A percentile compares a stretch with the other conserved stretches of the same genome.
phyloP scores from a whole-genome alignment of 192 early-diverging fungal species.

The Thamnidium elegans region DNA sequence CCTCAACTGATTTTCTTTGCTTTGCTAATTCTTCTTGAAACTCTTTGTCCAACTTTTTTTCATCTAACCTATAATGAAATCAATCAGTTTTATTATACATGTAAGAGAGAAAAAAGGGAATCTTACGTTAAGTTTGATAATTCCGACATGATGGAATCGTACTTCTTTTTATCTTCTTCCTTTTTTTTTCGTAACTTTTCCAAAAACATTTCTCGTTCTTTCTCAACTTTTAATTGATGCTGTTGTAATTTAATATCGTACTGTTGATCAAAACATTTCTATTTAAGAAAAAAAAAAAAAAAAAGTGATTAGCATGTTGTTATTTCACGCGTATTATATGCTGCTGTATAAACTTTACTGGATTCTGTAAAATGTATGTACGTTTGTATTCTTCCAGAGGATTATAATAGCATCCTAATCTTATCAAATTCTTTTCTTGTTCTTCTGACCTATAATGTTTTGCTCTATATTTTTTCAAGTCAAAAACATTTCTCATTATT shows the following conservation, averaged over 20 bases:
- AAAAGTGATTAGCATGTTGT: background rate
- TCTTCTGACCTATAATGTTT: background rate
- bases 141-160: background rate
- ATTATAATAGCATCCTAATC: background rate
- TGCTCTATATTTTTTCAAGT: background rate
- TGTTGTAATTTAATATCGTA: constrained; percentile 3
- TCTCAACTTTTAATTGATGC: background rate
- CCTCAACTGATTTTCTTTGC: constrained; percentile 2
- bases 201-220: background rate
- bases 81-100: background rate
- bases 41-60: background rate
- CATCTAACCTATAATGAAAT: background rate
- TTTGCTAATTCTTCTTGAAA: constrained; percentile 6
- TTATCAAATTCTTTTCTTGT: background rate
- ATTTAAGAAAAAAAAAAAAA: background rate
- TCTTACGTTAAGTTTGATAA: background rate
- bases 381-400: background rate
- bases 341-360: too few relatives aligned
- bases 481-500: background rate
- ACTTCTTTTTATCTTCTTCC: background rate
- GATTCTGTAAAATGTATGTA: background rate
- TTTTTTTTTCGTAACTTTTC: background rate
- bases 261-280: constrained; percentile 1
- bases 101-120: too few relatives aligned
- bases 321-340: background rate